Percentiles rank a stretch among this genome's conserved stretches.
Conservation (phyloP, 2,329 filamentous ascomycete genomes). For the Talaromyces sp. region DNA sequence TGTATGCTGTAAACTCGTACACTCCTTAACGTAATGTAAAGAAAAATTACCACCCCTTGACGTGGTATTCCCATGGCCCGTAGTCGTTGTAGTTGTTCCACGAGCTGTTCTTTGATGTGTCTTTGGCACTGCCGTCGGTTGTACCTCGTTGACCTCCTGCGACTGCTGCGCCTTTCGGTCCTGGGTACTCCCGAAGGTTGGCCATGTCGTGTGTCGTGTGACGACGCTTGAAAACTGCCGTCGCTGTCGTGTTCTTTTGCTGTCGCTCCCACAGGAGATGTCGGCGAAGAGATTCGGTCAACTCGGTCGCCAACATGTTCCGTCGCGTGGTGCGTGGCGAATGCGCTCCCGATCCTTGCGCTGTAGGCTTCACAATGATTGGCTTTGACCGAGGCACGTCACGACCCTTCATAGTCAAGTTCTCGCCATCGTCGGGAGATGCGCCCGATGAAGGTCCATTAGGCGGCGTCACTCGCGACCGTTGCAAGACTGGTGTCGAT, state of each 20-base stretch:
- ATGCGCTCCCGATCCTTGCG: constrained; percentile 68
- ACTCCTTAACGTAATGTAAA: not conserved
- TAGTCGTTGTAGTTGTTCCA: constrained; percentile 85
- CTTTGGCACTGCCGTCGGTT: constrained; percentile 49
- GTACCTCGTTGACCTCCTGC: constrained; percentile 24
- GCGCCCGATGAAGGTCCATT: constrained; percentile 63
- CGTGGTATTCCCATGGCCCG: constrained; percentile 79
- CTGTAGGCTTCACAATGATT: constrained; percentile 70
- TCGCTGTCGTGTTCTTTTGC: constrained; percentile 85
- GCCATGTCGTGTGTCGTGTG: constrained; percentile 90
- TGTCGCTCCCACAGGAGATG: constrained; percentile 94
- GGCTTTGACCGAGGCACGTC: constrained; percentile 73
- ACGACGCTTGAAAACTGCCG: constrained; percentile 81
- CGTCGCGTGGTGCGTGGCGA: constrained; percentile 88
- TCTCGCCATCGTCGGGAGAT: constrained; percentile 58
- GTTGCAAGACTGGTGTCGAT: constrained; percentile 44
- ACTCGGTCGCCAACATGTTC: constrained; percentile 92
- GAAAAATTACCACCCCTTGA: constrained; percentile 71
- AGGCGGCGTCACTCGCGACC: constrained; percentile 62
- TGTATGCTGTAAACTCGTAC: constrained; percentile 9
- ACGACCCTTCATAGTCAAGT: constrained; percentile 59
- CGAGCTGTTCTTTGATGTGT: constrained; percentile 65
- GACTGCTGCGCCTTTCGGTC: constrained; percentile 55
- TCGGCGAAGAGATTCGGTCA: constrained; percentile 87
- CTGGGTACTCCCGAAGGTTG: constrained; percentile 79